Percentiles rank a stretch among this genome's conserved stretches.
Evolutionary conservation across 805 yeast species (phyloP).

Genomic region (Yamadazyma insecticola): DNA sequence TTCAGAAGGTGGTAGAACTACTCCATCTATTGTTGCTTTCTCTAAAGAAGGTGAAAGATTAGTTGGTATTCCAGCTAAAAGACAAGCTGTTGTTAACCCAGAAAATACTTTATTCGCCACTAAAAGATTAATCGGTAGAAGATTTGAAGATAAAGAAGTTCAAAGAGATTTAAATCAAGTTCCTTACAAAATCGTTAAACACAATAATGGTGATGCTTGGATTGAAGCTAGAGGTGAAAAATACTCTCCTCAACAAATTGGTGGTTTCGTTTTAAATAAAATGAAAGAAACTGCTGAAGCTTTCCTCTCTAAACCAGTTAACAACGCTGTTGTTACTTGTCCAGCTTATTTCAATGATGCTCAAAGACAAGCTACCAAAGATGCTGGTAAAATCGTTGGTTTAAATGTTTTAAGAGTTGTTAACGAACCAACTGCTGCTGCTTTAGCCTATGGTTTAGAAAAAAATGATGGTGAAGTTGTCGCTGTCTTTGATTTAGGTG

Average conservation of each 20-base stretch:
- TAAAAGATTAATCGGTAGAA: constrained; percentile 90
- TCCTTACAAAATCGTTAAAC: constrained; percentile 88
- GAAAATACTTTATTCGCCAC: constrained; percentile 93
- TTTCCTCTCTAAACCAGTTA: constrained; percentile 79
- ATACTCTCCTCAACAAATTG: constrained; percentile 94
- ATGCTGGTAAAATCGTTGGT: constrained; percentile 97
- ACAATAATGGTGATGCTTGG: constrained; percentile 95
- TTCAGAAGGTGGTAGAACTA: constrained; percentile 69
- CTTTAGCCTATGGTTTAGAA: constrained; percentile 92
- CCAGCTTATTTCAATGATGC: constrained; percentile 91
- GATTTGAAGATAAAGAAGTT: constrained; percentile 84
- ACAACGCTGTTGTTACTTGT: constrained; percentile 87
- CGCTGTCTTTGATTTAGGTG: constrained; percentile 97
- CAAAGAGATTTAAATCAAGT: constrained; percentile 84
- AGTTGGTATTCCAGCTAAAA: constrained; percentile 93
- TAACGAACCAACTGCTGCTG: constrained; percentile 91
- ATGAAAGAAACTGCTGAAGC: constrained; percentile 98
- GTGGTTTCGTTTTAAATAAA: constrained; percentile 88
- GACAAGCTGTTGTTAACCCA: constrained; percentile 93
- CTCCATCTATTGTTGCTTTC: constrained; percentile 95
- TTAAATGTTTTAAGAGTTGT: constrained; percentile 85
- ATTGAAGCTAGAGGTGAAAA: constrained; percentile 81
- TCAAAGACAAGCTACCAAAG: constrained; percentile 92
- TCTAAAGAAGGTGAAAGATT: constrained; percentile 86
- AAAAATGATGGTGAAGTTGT: constrained; percentile 74